A percentile compares a stretch with the other conserved stretches of the same genome.
Conservation (phyloP, 257 asterid species). For the Euphrasia confusa region DNA sequence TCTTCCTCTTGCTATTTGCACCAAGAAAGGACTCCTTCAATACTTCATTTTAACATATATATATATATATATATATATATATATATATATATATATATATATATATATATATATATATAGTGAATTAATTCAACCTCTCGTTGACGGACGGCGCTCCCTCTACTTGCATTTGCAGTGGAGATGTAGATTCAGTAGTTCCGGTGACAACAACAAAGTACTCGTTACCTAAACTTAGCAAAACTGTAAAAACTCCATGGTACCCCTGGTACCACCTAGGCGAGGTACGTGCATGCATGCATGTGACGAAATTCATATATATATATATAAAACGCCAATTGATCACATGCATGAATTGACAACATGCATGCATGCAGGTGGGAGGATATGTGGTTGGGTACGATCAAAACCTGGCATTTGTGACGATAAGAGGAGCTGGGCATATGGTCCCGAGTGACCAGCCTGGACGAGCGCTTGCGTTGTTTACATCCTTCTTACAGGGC, state of each 20-base stretch:
- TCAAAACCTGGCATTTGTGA: constrained; percentile 47
- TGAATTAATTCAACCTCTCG: too few species aligned
- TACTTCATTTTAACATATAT: too few species aligned
- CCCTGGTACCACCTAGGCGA: constrained; percentile 52
- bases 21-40: too few species aligned
- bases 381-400: constrained; percentile 52
- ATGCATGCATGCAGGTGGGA: constrained; percentile 39
- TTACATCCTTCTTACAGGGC: constrained; percentile 41
- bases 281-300: too few species aligned
- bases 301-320: too few species aligned
- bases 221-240: constrained; percentile 36
- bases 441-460: constrained; percentile 61
- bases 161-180: constrained; percentile 65
- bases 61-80: too few species aligned
- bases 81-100: too few species aligned
- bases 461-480: constrained; percentile 40
- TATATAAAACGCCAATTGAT: too few species aligned
- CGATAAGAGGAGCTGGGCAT: constrained; percentile 60
- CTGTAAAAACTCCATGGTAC: constrained; percentile 48
- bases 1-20: too few species aligned
- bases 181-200: constrained; percentile 45
- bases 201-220: constrained; percentile 57
- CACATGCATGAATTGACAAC: too few species aligned
- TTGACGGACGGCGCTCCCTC: too few species aligned
- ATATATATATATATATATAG: too few species aligned